Evolutionary conservation across 2,329 filamentous ascomycete genomes (phyloP).

Genomic region (Claviceps spartinae): DNA sequence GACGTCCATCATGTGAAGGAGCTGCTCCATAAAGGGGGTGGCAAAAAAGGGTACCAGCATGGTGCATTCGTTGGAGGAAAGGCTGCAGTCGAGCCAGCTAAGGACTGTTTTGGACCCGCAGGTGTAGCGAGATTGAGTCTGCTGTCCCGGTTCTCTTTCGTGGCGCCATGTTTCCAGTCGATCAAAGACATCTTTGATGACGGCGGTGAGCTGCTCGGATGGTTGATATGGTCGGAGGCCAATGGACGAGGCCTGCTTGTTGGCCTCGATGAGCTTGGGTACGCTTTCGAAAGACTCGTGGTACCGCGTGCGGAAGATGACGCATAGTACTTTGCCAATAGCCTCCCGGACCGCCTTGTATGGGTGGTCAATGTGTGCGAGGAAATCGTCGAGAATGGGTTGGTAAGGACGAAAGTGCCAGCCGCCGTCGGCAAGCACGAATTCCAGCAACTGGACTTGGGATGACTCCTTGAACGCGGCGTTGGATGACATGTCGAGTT

Average conservation of each 20-base stretch:
- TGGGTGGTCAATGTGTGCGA: constrained; percentile 85
- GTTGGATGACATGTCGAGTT: constrained; percentile 86
- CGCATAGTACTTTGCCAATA: constrained; percentile 78
- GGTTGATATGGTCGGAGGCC: constrained; percentile 76
- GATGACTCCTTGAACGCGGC: constrained; percentile 98
- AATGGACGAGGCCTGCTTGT: constrained; percentile 68
- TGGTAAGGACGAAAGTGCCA: constrained; percentile 93
- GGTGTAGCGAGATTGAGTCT: constrained; percentile 88
- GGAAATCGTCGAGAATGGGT: constrained; percentile 78
- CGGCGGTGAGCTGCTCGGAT: constrained; percentile 56
- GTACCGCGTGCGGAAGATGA: constrained; percentile 82
- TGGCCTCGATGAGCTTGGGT: constrained; percentile 56
- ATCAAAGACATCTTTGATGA: constrained; percentile 61
- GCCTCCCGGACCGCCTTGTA: constrained; percentile 96
- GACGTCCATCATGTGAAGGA: constrained; percentile 99
- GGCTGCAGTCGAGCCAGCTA: constrained; percentile 82
- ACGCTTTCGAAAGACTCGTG: constrained; percentile 88
- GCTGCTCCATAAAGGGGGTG: constrained; percentile 74
- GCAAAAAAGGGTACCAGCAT: constrained; percentile 87
- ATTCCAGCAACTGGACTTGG: constrained; percentile 83
- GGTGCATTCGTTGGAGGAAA: constrained; percentile 86
- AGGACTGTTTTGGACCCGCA: constrained; percentile 92
- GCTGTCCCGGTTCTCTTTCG: constrained; percentile 72
- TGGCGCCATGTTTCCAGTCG: constrained; percentile 79
- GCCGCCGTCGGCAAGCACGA: constrained; percentile 72